Conservation (phyloP, 1,284 basidiomycete species). For the Leccinum griseonigrum region DNA sequence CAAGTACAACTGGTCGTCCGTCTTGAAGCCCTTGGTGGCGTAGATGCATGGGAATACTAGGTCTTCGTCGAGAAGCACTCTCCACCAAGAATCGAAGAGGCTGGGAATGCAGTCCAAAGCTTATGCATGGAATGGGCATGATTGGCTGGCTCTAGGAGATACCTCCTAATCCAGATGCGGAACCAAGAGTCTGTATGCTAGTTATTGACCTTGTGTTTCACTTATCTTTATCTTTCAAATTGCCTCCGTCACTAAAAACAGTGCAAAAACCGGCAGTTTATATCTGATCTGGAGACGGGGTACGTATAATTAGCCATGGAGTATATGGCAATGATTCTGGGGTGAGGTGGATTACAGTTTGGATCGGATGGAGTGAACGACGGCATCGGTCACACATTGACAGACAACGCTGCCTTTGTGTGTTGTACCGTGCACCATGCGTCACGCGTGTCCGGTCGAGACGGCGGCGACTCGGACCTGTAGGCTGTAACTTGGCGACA, state of each 20-base stretch:
- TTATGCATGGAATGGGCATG: not conserved
- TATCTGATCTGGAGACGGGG: not conserved
- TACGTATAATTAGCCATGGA: not conserved
- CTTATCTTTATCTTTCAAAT: not conserved
- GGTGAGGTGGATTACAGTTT: not conserved
- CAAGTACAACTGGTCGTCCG: slow-evolving; percentile 20
- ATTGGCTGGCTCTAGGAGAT: not conserved
- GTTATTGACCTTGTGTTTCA: not conserved
- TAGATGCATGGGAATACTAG: slow-evolving; percentile 24
- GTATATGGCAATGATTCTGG: not conserved
- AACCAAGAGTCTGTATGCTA: not conserved
- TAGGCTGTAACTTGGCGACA: not conserved
- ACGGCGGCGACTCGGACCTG: not conserved
- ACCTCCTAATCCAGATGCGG: not conserved
- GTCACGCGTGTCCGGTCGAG: not conserved
- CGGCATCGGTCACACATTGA: not conserved
- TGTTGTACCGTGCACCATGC: not conserved
- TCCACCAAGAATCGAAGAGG: slow-evolving; percentile 17
- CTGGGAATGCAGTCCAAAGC: not conserved
- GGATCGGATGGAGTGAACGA: not conserved
- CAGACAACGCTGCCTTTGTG: not conserved
- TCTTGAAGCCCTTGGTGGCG: slow-evolving; percentile 24
- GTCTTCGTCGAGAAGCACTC: slow-evolving; percentile 22
- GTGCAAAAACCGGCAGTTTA: not conserved
- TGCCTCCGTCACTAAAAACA: not conserved